Percentiles rank a stretch among this genome's conserved stretches.
Evolutionary conservation across 2,329 filamentous ascomycete genomes (phyloP).

Genomic region (Nothopassalora personata): DNA sequence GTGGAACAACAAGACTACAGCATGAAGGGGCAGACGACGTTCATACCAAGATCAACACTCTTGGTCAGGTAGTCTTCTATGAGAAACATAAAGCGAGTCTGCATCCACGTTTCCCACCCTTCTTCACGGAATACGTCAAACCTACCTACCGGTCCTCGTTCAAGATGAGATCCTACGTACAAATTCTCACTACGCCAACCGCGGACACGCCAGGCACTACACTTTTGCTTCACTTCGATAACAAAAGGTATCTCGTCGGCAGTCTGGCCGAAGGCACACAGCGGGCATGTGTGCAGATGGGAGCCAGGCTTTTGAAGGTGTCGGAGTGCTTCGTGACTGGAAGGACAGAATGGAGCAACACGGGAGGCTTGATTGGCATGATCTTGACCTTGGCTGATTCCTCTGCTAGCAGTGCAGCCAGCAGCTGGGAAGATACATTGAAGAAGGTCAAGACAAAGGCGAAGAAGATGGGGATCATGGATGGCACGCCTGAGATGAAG

Average conservation of each 20-base stretch:
- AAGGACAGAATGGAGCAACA: conserved; percentile 65
- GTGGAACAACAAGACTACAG: not conserved
- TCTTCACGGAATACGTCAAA: not conserved
- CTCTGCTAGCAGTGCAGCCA: conserved; percentile 43
- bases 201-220: conserved; percentile 79
- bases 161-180: conserved; percentile 66
- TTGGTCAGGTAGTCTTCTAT: not conserved
- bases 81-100: conserved; percentile 4
- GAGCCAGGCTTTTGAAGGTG: conserved; percentile 58
- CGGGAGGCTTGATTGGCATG: conserved; percentile 78
- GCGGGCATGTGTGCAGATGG: conserved; percentile 65
- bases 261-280: conserved; percentile 79
- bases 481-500: conserved; percentile 22
- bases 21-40: not conserved
- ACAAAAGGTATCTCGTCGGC: conserved; percentile 79
- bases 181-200: conserved; percentile 76
- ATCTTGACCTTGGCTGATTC: conserved; percentile 77
- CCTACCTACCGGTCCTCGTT: not conserved
- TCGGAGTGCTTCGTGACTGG: conserved; percentile 81
- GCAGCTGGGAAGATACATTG: conserved; percentile 40
- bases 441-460: conserved; percentile 28
- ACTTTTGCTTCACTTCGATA: conserved; percentile 72
- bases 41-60: not conserved
- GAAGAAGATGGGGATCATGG: conserved; percentile 28
- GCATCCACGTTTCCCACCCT: not conserved